Evolutionary conservation across 2,329 filamentous ascomycete species (phyloP), one percentile per base, ranked within the genome.

Genomic region (Calycina herbarum): DNA sequence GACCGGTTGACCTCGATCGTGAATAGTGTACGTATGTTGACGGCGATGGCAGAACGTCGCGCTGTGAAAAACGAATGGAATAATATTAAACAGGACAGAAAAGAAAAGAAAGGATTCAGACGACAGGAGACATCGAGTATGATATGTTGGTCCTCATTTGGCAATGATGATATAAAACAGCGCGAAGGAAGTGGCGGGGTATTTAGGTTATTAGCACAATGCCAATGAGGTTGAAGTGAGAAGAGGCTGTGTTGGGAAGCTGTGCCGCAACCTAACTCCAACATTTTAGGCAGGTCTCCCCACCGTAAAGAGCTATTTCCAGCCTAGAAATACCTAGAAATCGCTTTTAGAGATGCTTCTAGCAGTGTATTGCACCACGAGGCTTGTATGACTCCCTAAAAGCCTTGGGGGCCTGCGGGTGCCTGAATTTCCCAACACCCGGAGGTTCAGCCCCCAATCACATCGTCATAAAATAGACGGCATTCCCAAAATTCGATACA

Each of bases 101-200:
- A 35, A 59, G 29, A n/a, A 31, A 31, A 31, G 40, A 51, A 51
- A 61, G 38, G 3, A 54, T 48, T 27, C 5, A 61, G 45, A 48
- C 20, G 42, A 4, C 17, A 61, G 31, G 7, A 4, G 24, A 31
- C 29, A 51, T 29, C 17, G 15, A 17, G 48, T 51, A 29, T 20
- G 11, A 13, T 7, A 54, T n/a, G 42, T 33, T 35, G 27, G 29
- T n/a, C 31, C 27, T 33, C 8, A 20, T 60, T 8, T 29, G 17
- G 29, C 35, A 38, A 35, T 35, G 57, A 51, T 61, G 7, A 35
- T 27, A 51, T 61, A 5, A 35, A 17, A n/a, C 40, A n/a, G 61
- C 45, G 48, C 31, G 61, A 62, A 62, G 61, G 61, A 62, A 57
- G 61, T 62, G 61, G 61, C 61, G 51, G 61, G 48, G 51, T 27